Evolutionary conservation across 1,284 basidiomycete species (phyloP), one percentile per base, ranked within the genome.

Genomic region (Papiliotrema nemorosa): DNA sequence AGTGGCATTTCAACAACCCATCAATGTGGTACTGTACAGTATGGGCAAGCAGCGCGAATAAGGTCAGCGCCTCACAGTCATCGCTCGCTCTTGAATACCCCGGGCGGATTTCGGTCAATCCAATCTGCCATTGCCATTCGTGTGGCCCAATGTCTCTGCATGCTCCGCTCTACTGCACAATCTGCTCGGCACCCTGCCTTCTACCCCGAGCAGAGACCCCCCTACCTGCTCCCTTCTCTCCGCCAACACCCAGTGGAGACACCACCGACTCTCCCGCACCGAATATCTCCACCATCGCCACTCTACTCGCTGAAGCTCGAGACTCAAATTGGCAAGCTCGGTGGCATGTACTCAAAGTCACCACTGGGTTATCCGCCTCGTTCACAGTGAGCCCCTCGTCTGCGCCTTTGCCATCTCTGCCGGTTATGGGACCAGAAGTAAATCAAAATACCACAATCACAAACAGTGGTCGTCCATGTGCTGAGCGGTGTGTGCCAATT

Each of bases 181-280:
- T 61, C 12, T 61, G 59, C 47, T 42, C 59, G 3, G 31, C 27
- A 10, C 59, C 57, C n/a, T 61, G 59, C 39, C 48, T 52, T 16
- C 37, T 51, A 14, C 58, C 55, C 29, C 6, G 14, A 21, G n/a
- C 43, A 18, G 31, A 40, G 33, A 25, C 27, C 9, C 20, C 5
- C 7, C 14, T 37, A 18, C 20, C 13, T 14, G 5, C 37, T 31
- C 7, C 12, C 5, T 16, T 26, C 9, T 14, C 6, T 42, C 35
- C 9, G 21, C 38, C 21, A 35, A 13, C 20, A 40, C 38, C 47
- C 31, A 36, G 12, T 48, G 31, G 20, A 20, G 14, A 12, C 39
- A 9, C 26, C 9, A 10, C 31, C 31, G 10, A 10, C 31, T 33
- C 31, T 10, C 10, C 16, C 31, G 16, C 16, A 9, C 31, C 16